Conservation (phyloP, 139 green algal genomes). For the Volvox africanus region DNA sequence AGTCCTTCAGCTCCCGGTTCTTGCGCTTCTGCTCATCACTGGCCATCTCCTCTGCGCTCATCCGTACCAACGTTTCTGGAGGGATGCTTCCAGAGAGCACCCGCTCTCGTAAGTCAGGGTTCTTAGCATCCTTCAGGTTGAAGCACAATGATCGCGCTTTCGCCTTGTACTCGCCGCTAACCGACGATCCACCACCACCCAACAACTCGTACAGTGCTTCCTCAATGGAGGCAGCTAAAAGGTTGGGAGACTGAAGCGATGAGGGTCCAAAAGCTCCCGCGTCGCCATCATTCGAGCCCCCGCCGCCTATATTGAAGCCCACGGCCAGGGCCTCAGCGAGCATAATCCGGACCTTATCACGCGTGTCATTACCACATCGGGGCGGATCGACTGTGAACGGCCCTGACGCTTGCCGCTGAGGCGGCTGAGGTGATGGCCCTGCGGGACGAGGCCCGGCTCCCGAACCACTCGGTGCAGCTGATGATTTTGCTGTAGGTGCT, state of each 20-base stretch:
- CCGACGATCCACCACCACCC: conserved; percentile 43
- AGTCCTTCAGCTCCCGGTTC: conserved; percentile 82
- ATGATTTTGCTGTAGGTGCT: not conserved
- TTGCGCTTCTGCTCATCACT: conserved; percentile 86
- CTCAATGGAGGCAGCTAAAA: conserved; percentile 65
- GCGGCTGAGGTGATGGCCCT: not conserved
- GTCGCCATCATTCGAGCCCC: not conserved
- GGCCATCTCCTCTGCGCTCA: conserved; percentile 94
- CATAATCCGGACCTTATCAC: conserved; percentile 73
- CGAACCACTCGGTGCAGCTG: not conserved
- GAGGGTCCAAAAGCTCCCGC: conserved; percentile 32
- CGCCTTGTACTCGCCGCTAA: conserved; percentile 90
- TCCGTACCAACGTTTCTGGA: conserved; percentile 72
- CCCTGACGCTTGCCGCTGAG: conserved; percentile 25
- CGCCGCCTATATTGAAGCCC: not conserved
- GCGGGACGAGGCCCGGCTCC: not conserved
- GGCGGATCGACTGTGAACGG: conserved; percentile 36
- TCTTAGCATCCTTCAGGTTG: conserved; percentile 96
- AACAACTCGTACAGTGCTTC: conserved; percentile 64
- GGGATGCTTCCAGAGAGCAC: conserved; percentile 72
- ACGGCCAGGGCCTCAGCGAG: conserved; percentile 63
- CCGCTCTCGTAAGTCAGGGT: conserved; percentile 81
- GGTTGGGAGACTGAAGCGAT: conserved; percentile 42
- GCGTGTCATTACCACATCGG: conserved; percentile 62
- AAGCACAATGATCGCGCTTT: conserved; percentile 93